A percentile compares a stretch with the other conserved stretches of the same genome.
These are phyloP conservation scores for Prasinococcaceae sp. DNA, from an alignment of 139 green algal genomes.

Conservation along the genomic window DNA sequence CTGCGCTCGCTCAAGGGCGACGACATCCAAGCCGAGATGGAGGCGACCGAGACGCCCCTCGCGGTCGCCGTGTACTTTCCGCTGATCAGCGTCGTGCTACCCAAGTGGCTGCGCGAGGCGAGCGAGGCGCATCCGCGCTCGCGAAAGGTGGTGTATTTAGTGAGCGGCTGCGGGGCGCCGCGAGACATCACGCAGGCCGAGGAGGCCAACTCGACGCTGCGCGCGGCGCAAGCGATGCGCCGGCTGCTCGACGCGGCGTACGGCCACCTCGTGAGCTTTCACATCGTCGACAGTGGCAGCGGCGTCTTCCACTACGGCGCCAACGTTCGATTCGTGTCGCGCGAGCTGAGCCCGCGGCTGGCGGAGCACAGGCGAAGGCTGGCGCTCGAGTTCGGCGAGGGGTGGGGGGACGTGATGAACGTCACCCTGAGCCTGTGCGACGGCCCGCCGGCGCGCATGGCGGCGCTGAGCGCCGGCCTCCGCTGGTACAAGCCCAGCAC, in stretches of 20 bases:
- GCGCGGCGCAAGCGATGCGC: not conserved
- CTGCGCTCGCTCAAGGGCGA: too few species aligned
- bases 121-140: not conserved
- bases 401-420: not conserved
- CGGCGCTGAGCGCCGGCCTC: not conserved
- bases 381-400: not conserved
- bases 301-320: not conserved
- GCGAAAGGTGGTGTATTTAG: not conserved
- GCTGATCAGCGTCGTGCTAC: not conserved
- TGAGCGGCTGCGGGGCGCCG: not conserved
- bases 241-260: not conserved
- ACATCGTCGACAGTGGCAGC: not conserved
- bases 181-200: not conserved
- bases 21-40: too few species aligned
- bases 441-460: not conserved
- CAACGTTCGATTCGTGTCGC: not conserved
- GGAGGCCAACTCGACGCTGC: not conserved
- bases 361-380: not conserved
- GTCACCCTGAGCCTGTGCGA: not conserved
- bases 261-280: not conserved
- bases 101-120: not conserved
- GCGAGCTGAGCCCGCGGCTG: not conserved
- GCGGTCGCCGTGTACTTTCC: slow-evolving; percentile 1
- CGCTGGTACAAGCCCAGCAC: not conserved
- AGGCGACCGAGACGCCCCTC: too few species aligned